Percentiles rank a stretch among this genome's conserved stretches.
Conservation (phyloP, 129 eudicot species). For the Flaveria trinervia region DNA sequence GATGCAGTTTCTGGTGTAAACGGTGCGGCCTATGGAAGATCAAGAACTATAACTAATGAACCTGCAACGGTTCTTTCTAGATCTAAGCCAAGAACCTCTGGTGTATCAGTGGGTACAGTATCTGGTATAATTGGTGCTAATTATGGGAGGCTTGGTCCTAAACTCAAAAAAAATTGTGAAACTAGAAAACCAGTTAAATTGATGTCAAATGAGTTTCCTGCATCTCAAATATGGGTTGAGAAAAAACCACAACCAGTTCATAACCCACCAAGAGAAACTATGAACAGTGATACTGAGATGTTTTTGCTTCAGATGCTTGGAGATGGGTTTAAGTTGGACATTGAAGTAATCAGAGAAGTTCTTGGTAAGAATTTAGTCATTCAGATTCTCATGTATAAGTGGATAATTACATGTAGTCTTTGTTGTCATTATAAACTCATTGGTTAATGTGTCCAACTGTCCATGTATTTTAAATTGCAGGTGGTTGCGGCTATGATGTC, state of each 20-base stretch:
- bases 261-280: conserved; percentile 29
- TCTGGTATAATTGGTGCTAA: conserved; percentile 56
- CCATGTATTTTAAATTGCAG: conserved; percentile 51
- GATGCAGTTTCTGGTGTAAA: conserved; percentile 43
- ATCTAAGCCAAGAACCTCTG: conserved; percentile 42
- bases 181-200: conserved; percentile 51
- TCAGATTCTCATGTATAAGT: background rate
- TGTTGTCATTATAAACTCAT: background rate
- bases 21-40: conserved; percentile 41
- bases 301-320: conserved; percentile 82
- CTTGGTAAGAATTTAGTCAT: conserved; percentile 48
- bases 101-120: conserved; percentile 58
- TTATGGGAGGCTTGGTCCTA: conserved; percentile 47
- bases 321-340: conserved; percentile 66
- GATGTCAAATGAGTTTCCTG: conserved; percentile 51
- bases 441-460: conserved; percentile 15
- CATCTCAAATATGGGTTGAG: conserved; percentile 58
- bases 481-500: conserved; percentile 75
- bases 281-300: conserved; percentile 52
- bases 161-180: conserved; percentile 30
- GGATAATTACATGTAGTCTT: conserved; percentile 6
- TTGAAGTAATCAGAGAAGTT: conserved; percentile 58
- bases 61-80: conserved; percentile 23
- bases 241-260: conserved; percentile 22
- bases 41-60: conserved; percentile 1